A percentile compares a stretch with the other conserved stretches of the same genome.
Conservation (phyloP, 129 eudicot genomes). For the Calendula officinalis region DNA sequence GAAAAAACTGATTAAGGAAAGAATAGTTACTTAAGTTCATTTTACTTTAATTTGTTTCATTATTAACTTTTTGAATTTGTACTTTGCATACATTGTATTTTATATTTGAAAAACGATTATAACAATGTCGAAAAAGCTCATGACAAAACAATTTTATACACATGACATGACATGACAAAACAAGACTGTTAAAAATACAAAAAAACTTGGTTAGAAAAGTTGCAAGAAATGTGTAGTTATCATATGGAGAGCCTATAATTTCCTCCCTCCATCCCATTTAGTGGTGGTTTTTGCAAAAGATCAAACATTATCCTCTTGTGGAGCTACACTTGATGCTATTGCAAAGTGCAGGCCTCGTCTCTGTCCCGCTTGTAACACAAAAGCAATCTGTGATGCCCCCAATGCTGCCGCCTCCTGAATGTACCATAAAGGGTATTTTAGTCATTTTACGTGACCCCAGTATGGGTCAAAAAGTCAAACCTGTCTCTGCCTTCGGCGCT, state of each 20-base stretch:
- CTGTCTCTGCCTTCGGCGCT: constrained; percentile 94
- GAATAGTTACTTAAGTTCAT: no score
- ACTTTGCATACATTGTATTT: no score
- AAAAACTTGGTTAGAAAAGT: neutral
- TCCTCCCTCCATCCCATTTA: constrained; percentile 14
- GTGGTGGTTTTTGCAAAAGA: constrained; percentile 14
- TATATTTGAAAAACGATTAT: no score
- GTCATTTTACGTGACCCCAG: neutral
- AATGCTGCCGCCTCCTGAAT: constrained; percentile 76
- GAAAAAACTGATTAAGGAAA: no score
- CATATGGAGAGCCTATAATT: constrained; percentile 4
- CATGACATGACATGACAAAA: neutral
- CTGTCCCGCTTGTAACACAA: constrained; percentile 56
- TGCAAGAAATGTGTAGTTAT: constrained; percentile 10
- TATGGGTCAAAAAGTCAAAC: constrained; percentile 27
- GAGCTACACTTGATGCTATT: constrained; percentile 33
- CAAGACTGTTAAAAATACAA: neutral
- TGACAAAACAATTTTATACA: constrained; percentile 17
- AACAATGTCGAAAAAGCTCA: constrained; percentile 3
- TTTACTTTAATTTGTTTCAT: no score
- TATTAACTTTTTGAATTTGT: no score
- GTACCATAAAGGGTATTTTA: neutral
- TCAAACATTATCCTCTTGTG: constrained; percentile 44
- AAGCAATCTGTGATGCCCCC: constrained; percentile 68
- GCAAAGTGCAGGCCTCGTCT: constrained; percentile 55